Evolutionary conservation across 202 grass and related monocot species (phyloP).

Genomic region (Bolboschoenoplectus hybrid): DNA sequence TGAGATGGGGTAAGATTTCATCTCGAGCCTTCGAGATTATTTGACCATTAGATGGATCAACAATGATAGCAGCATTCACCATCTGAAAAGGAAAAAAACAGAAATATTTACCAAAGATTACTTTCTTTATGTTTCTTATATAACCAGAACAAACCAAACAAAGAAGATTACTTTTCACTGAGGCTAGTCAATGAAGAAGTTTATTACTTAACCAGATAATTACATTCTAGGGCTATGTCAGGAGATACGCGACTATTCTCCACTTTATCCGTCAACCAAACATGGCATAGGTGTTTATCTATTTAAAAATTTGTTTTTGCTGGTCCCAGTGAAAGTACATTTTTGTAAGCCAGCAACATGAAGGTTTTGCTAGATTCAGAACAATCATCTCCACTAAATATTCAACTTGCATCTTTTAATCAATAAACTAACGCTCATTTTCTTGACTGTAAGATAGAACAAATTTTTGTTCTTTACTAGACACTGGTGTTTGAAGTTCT

Average conservation of each 20-base stretch:
- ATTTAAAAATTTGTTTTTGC: background rate
- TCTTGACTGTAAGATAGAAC: background rate
- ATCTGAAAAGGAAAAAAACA: slow-evolving; percentile 49
- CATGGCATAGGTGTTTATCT: background rate
- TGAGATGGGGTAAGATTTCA: slow-evolving; percentile 42
- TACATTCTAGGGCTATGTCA: background rate
- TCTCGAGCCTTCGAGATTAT: slow-evolving; percentile 71
- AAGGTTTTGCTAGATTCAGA: background rate
- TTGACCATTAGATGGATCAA: slow-evolving; percentile 70
- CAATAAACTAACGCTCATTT: background rate
- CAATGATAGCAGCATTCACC: slow-evolving; percentile 71
- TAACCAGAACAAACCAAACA: background rate
- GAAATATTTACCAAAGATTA: background rate
- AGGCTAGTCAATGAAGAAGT: background rate
- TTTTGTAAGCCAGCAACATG: background rate
- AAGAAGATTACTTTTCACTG: background rate
- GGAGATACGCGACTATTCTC: no score
- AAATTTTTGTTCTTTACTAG: background rate
- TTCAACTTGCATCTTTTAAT: background rate
- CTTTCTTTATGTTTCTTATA: slow-evolving; percentile 19
- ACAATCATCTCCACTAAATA: background rate
- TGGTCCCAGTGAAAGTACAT: background rate
- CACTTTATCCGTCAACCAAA: background rate
- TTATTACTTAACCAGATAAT: background rate
- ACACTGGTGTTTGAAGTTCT: background rate